Percentiles rank a stretch among this genome's conserved stretches.
Conservation (phyloP, 768 basidiomycete species). For the Phaeotremella skinneri region DNA sequence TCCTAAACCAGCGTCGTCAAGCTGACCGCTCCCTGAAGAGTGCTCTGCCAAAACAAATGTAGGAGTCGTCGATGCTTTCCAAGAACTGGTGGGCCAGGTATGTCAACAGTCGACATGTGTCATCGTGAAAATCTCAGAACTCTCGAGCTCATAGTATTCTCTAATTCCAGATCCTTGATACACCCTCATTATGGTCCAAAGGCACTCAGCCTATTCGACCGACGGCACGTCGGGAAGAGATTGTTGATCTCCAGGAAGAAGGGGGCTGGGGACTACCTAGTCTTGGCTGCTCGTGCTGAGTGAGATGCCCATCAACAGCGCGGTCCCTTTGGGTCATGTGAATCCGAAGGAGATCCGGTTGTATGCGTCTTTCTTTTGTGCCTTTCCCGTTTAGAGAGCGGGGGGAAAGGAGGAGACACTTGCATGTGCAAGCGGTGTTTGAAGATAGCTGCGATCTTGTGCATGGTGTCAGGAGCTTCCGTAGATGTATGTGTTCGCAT, state of each 20-base stretch:
- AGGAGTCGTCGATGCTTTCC: slow-evolving; percentile 73
- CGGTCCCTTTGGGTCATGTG: no score
- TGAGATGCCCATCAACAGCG: no score
- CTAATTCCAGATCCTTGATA: slow-evolving; percentile 60
- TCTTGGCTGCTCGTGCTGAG: slow-evolving; percentile 15
- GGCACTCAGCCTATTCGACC: slow-evolving; percentile 5
- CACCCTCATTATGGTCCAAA: slow-evolving; percentile 69
- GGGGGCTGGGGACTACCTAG: slow-evolving; percentile 10
- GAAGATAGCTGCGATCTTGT: no score
- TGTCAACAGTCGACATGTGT: slow-evolving; percentile 23
- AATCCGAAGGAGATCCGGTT: no score
- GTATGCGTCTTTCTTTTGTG: no score
- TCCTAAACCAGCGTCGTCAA: background rate
- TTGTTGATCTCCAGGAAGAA: slow-evolving; percentile 11
- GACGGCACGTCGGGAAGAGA: slow-evolving; percentile 2
- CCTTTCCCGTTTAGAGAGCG: no score
- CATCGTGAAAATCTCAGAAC: background rate
- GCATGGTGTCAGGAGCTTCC: no score
- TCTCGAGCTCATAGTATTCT: background rate
- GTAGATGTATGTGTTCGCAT: no score
- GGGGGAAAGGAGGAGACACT: no score
- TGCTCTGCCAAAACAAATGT: slow-evolving; percentile 87
- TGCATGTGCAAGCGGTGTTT: no score
- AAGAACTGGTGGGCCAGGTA: slow-evolving; percentile 75
- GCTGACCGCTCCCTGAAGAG: slow-evolving; percentile 55